These are phyloP conservation scores for Aspergillus neoniger DNA, from an alignment of 2,329 filamentous ascomycete genomes.

Conservation along the genomic window DNA sequence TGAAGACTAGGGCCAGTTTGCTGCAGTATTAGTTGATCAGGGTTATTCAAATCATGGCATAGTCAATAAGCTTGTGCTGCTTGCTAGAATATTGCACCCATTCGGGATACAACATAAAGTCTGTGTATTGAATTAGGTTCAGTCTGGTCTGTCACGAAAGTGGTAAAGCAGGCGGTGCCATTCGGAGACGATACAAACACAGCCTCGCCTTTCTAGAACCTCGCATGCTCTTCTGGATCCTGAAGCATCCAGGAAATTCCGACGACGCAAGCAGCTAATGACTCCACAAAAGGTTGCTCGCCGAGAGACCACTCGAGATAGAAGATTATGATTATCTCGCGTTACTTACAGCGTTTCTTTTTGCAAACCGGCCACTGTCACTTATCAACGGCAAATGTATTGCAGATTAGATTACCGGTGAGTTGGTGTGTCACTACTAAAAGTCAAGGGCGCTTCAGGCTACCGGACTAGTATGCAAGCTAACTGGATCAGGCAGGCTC, in stretches of 20 bases:
- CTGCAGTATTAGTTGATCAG: not conserved
- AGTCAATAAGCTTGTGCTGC: not conserved
- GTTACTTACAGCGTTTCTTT: no score
- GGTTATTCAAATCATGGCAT: not conserved
- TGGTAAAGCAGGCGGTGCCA: not conserved
- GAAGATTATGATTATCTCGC: no score
- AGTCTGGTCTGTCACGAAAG: not conserved
- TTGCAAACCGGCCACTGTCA: not conserved
- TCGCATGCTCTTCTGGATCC: no score
- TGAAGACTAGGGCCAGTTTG: not conserved
- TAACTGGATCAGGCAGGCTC: conserved; percentile 5
- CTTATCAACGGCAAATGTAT: conserved; percentile 4
- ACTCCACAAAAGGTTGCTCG: no score
- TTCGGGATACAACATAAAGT: not conserved
- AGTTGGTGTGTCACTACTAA: not conserved
- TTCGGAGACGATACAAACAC: no score
- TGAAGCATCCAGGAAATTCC: no score
- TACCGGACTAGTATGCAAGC: not conserved
- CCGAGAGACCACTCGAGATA: no score
- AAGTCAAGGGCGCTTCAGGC: not conserved
- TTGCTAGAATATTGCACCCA: not conserved
- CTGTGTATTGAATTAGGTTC: not conserved
- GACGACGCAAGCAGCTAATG: no score
- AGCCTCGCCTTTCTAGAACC: no score
- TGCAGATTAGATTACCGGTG: conserved; percentile 9